Base-by-base conservation (phyloP, 2,329 filamentous ascomycete species). In the Zasmidium citrigriseum region DNA sequence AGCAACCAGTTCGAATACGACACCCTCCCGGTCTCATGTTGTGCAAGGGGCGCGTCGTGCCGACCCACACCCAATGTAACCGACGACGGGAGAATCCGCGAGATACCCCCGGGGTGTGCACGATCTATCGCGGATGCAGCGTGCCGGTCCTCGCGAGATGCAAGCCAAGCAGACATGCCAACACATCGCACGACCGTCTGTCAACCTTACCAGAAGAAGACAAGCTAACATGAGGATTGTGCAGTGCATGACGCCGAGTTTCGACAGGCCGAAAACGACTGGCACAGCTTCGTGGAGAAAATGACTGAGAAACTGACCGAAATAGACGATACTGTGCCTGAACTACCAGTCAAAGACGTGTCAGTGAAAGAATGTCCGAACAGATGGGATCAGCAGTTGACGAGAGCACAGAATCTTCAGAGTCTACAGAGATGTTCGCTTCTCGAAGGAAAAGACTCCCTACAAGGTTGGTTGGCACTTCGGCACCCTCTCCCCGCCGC, bases 381-480 rank as follows among this genome's bases (percentile, higher is more conserved):
- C 9, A 16, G 46, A 25, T 38, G n/a, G n/a, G 18, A 24, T n/a
- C 12, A 25, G 25, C 10, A 18, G 18, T n/a, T 45, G 22, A 56
- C 24, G 9, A 23, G 18, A 1, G 52, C 46, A 14, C 29, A 51
- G 86, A 83, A 80, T 91, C 49, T 96, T 93, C 72, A 87, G 92
- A 60, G 95, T 96, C 59, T 91, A 96, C 75, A 83, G 92, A 67
- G 92, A 96, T 68, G 83, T 95, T 46, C 86, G 92, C 55, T 96
- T 96, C 76, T 89, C 83, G 68, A 89, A 90, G 66, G 88, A 96
- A 69, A 89, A 85, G 20, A 95, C 91, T 2, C 92, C 93, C 0
- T 96, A 96, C 79, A 96, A 96, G 82, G 89, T 89, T 76, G 68
- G 79, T 63, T 50, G 20, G 51, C n/a, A n/a, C 9, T 41, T 29